Percentiles rank a stretch among this genome's conserved stretches.
Evolutionary conservation across 106 monocot genomes (phyloP).

Genomic region (Alisma plantagoaquatica): DNA sequence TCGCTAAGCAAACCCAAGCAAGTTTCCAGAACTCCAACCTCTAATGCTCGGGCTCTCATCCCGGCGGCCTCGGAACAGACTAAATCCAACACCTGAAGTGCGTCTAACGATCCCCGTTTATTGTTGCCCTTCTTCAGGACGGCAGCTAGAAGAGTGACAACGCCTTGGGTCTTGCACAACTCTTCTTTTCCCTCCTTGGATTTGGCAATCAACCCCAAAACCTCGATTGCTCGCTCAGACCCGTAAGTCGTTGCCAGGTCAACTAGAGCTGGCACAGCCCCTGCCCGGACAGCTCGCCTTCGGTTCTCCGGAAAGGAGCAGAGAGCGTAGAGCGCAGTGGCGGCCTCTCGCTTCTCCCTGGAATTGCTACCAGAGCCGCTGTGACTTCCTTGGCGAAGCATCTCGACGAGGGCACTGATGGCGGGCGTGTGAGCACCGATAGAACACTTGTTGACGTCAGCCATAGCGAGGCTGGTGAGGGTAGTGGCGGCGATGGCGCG

Average conservation of each 20-base stretch:
- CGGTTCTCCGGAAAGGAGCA: constrained; percentile 53
- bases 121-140: constrained; percentile 22
- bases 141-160: constrained; percentile 23
- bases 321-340: constrained; percentile 41
- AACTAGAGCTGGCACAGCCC: constrained; percentile 34
- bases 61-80: constrained; percentile 22
- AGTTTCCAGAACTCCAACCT: constrained; percentile 30
- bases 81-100: constrained; percentile 30
- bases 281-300: constrained; percentile 21
- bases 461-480: constrained; percentile 46
- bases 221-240: constrained; percentile 49
- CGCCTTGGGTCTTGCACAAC: constrained; percentile 21
- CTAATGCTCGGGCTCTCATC: constrained; percentile 17
- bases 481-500: constrained; percentile 37
- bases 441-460: constrained; percentile 57
- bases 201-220: constrained; percentile 41
- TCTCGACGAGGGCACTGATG: constrained; percentile 17
- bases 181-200: constrained; percentile 40
- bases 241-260: constrained; percentile 30
- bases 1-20: constrained; percentile 15
- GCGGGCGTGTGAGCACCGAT: constrained; percentile 47
- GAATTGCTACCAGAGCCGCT: neutral
- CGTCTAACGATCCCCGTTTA: constrained; percentile 28
- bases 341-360: constrained; percentile 27
- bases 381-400: constrained; percentile 29